phyloP scores from a whole-genome alignment of 2,329 filamentous ascomycete species.

The Neofusicoccum laricinum region DNA sequence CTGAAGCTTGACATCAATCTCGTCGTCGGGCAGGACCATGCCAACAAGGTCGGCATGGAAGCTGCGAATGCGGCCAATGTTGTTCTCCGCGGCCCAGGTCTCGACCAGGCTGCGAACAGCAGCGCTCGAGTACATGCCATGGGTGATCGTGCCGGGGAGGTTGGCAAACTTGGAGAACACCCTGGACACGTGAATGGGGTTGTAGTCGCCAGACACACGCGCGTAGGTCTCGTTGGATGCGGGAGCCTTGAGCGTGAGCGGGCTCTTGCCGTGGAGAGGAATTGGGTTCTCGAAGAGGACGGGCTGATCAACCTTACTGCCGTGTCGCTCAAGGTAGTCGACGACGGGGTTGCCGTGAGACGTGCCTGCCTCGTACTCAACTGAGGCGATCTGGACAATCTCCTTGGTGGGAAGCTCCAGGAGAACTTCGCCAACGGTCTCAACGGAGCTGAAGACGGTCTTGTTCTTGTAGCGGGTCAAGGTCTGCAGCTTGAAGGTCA shows the following conservation, averaged over 20 bases:
- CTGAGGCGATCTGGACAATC: constrained; percentile 92
- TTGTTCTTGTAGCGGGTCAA: constrained; percentile 93
- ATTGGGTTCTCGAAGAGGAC: constrained; percentile 97
- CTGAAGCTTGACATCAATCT: constrained; percentile 90
- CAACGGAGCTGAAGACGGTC: constrained; percentile 83
- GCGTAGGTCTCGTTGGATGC: constrained; percentile 98
- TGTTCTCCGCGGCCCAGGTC: constrained; percentile 99
- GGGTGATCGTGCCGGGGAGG: constrained; percentile 93
- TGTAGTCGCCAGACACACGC: constrained; percentile 95
- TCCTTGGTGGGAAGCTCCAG: constrained; percentile 96
- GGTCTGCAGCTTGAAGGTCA: constrained; percentile 94
- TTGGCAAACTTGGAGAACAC: constrained; percentile 96
- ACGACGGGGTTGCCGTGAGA: constrained; percentile 96
- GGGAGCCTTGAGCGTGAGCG: constrained; percentile 83
- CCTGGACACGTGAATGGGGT: constrained; percentile 96
- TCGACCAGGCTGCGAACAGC: constrained; percentile 94
- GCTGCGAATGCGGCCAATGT: constrained; percentile 92
- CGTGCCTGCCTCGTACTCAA: constrained; percentile 87
- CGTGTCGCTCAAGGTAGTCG: constrained; percentile 90
- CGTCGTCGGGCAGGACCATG: constrained; percentile 97
- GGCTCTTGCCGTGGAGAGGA: constrained; percentile 87
- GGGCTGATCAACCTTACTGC: constrained; percentile 89
- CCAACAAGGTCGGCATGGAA: constrained; percentile 97
- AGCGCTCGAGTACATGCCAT: constrained; percentile 99
- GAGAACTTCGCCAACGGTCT: constrained; percentile 88